Evolutionary conservation across 495 filamentous ascomycete species (phyloP), one percentile per base, ranked within the genome.

Genomic region (Trichocladium uniseriatum): DNA sequence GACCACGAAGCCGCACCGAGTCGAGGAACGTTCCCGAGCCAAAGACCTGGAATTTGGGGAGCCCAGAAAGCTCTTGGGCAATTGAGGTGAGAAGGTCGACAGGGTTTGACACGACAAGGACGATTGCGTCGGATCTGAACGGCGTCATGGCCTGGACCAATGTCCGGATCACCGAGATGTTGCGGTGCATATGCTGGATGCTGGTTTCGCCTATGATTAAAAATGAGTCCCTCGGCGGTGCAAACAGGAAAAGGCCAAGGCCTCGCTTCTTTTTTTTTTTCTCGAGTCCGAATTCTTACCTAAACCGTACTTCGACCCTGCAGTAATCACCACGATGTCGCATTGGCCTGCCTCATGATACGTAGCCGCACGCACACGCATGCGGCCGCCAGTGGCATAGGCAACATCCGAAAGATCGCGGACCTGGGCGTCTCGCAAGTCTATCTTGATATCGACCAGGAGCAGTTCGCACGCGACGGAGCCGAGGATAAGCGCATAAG

Each of bases 1-100:
- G 38, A 5, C 56, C 59, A 2, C 63, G 60, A 8, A 76, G 46
- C n/a, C 70, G 47, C 1, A 64, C 61, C 1, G 68, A 66, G 44
- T 72, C 67, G 3, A 72, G 58, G 43, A 62, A 62, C 0, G 69
- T 72, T 10, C 71, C 71, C 8, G 64, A 61, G 3, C 71, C 71
- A 18, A 74, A 35, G 18, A 74, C 69, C 45, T 70, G 69, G 3
- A 38, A 44, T 6, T 45, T 47, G 0, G 69, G 68, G 0, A 74
- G 59, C 2, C 69, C 64, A 1, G 61, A 62, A 3, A 70, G 34
- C 38, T 64, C 52, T 15, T 60, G 60, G 0, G 65, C 68, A 15
- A 71, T 55, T 19, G 62, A 58, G 13, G 72, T 74, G n/a, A 74
- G 55, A 1, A 74, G 56, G 55, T 75, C 72, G 38, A 75, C 70